A percentile compares a stretch with the other conserved stretches of the same genome.
Conservation (phyloP, 208 protist species). For the Trypanosoma congolense region DNA sequence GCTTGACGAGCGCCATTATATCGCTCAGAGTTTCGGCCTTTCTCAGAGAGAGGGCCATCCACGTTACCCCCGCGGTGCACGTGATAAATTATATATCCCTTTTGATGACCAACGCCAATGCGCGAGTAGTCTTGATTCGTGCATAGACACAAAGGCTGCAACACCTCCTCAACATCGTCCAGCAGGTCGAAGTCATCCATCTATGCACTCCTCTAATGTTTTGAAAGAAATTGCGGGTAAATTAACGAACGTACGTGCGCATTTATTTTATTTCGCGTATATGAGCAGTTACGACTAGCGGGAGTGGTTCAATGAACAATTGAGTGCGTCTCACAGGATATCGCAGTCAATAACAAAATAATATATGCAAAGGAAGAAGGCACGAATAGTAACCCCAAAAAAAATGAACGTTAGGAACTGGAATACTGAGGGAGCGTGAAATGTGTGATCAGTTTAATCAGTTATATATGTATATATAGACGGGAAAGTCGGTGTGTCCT, state of each 20-base stretch:
- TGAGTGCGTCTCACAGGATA: too few relatives aligned
- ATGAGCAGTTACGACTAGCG: too few relatives aligned
- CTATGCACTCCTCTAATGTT: background rate
- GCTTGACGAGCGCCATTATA: background rate
- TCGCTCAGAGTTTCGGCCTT: background rate
- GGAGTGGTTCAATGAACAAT: too few relatives aligned
- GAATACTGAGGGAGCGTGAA: too few relatives aligned
- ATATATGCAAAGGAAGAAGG: too few relatives aligned
- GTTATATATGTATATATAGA: too few relatives aligned
- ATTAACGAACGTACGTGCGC: constrained; percentile 3
- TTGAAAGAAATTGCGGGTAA: too few relatives aligned
- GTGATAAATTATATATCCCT: constrained; percentile 65
- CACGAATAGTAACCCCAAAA: too few relatives aligned
- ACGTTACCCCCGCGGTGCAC: constrained; percentile 10
- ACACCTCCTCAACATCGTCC: constrained; percentile 22
- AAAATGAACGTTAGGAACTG: too few relatives aligned
- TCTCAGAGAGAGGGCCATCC: background rate
- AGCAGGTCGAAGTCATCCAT: constrained; percentile 20
- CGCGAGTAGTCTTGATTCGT: constrained; percentile 60
- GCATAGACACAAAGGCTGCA: constrained; percentile 47
- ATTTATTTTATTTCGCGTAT: background rate
- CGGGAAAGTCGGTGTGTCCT: too few relatives aligned
- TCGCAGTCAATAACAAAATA: too few relatives aligned
- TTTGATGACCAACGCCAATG: constrained; percentile 61
- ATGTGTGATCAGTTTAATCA: too few relatives aligned